Evolutionary conservation across 2,329 filamentous ascomycete genomes (phyloP), one percentile per base, ranked within the genome.

Genomic region (Blumeria hordei): DNA sequence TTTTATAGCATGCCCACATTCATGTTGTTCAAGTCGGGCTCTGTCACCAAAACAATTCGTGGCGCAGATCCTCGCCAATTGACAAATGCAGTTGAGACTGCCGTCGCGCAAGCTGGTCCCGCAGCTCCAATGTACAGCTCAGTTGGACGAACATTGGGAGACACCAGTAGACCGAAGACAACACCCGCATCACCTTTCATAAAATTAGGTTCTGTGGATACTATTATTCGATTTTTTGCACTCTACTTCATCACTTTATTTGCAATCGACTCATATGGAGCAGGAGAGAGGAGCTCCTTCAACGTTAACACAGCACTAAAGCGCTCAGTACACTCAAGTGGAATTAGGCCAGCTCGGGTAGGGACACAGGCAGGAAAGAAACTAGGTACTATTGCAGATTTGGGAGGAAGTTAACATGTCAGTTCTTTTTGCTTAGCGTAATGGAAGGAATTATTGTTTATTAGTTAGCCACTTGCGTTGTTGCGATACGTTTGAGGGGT

Each of bases 41-140:
- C 75, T 60, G 78, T 82, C 63, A 75, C 85, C 64, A 76, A 85
- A 60, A 88, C 83, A 35, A 80, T 94, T 64, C 76, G 77, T 64
- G 92, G 92, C 62, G 88, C 88, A 36, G 85, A 94, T 70, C 77
- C 81, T 1, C 74, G 80, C 10, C 81, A 79, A 54, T 78, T 98
- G 45, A 83, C 80, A 37, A 75, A 79, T 55, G 85, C 85, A 28
- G 81, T 95, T 59, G 80, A 82, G 63, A 83, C 83, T 65, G 78
- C 77, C 3, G 70, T 79, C 54, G 77, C 76, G 65, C 69, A 81
- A 16, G 62, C 65, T 18, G 63, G 64, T 9, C 55, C 70, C 6
- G 62, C 67, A 1, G 72, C 70, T 52, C 70, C 72, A 2, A 67
- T 67, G 0, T 81, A 81, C 63, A 70, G 69, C 54, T 73, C 72